phyloP scores from a whole-genome alignment of 208 protist species.

The Sergeia podlipaevii region DNA sequence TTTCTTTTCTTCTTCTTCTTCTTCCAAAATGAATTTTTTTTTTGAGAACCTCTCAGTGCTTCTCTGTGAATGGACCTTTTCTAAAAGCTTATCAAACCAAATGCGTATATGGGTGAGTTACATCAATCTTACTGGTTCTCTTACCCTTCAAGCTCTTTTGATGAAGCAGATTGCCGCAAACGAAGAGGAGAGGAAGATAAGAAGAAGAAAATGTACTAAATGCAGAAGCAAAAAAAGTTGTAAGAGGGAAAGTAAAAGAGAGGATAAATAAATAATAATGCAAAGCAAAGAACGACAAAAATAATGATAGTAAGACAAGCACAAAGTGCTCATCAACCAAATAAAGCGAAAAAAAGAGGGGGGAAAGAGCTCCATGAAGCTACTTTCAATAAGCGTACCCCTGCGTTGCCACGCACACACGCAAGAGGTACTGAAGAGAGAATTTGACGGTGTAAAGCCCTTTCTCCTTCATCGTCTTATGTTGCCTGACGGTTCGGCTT shows the following conservation, averaged over 20 bases:
- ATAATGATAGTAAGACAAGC: constrained; percentile 1
- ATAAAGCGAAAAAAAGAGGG: background rate
- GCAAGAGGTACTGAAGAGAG: background rate
- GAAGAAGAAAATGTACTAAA: background rate
- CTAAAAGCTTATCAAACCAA: constrained; percentile 41
- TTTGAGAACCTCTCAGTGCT: constrained; percentile 24
- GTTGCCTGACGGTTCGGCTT: background rate
- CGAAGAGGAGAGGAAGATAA: background rate
- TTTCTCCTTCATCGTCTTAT: background rate
- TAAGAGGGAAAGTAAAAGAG: background rate
- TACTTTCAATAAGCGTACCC: background rate
- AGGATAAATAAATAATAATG: background rate
- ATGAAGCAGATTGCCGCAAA: no score
- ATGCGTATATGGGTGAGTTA: background rate
- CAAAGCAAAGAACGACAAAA: background rate
- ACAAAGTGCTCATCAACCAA: background rate
- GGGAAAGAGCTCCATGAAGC: background rate
- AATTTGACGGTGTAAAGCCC: background rate
- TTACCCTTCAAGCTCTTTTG: no score
- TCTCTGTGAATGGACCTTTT: constrained; percentile 51
- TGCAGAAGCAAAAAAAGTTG: background rate
- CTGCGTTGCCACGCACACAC: no score
- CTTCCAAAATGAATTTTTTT: constrained; percentile 10
- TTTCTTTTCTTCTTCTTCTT: no score
- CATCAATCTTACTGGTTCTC: background rate